Percentiles rank a stretch among this genome's conserved stretches.
These are phyloP conservation scores for Cardiospermum halicacabum DNA, from an alignment of 345 rosid genomes.

Conservation along the genomic window DNA sequence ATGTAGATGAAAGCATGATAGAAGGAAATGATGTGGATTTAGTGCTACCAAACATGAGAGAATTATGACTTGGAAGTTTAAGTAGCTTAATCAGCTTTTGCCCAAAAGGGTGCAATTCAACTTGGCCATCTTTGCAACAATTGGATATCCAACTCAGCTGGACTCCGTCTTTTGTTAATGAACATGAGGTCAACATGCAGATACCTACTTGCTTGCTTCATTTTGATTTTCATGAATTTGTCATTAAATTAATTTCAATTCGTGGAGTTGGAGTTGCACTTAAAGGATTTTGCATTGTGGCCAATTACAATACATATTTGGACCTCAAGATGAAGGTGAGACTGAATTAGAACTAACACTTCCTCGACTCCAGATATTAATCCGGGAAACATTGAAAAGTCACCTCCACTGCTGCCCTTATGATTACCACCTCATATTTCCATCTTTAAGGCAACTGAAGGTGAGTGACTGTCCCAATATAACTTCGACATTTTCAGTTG, in stretches of 20 bases:
- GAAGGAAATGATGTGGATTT: not conserved
- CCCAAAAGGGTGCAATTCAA: not conserved
- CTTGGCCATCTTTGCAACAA: not conserved
- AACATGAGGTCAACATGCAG: too few species aligned
- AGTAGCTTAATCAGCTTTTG: not conserved
- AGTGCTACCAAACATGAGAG: not conserved
- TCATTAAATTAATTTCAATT: too few species aligned
- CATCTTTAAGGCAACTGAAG: not conserved
- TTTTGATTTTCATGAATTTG: too few species aligned
- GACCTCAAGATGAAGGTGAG: not conserved
- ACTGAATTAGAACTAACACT: not conserved
- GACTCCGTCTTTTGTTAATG: too few species aligned
- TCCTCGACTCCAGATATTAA: not conserved
- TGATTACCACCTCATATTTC: not conserved
- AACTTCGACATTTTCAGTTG: not conserved
- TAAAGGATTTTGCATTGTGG: not conserved
- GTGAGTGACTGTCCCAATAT: not conserved
- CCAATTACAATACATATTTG: not conserved
- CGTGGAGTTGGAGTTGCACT: too few species aligned
- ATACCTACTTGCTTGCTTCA: too few species aligned
- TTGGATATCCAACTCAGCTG: not conserved
- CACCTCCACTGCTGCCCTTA: too few species aligned
- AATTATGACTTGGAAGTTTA: not conserved
- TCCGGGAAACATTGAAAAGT: too few species aligned
- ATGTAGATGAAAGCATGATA: not conserved